Base-by-base conservation (phyloP, 768 basidiomycete species). In the Xerocomellus dryophilus region DNA sequence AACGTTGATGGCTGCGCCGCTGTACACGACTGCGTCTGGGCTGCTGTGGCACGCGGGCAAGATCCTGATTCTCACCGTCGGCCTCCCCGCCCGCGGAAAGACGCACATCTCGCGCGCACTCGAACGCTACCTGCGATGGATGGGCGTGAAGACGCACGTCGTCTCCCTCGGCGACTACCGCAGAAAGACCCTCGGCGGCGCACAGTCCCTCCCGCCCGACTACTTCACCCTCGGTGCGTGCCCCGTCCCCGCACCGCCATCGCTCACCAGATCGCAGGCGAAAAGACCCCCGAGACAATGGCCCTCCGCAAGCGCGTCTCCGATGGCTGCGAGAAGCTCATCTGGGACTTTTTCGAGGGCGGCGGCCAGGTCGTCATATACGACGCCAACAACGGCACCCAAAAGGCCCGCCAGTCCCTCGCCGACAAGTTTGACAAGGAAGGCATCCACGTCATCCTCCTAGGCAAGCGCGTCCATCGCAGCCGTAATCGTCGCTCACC, bases 331-430 rank as follows among this genome's bases (percentile, higher is more conserved):
- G 94, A 98, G 73, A 80, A 89, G 68, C 76, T 86, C 44, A 93
- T 98, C 39, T 87, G 84, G 82, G 84, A 93, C 58, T 97, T 89
- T 72, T 98, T 96, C 71, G 78, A 80, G 54, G 73, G 71, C 3
- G 88, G 92, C 6, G 97, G 96, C 0, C 97, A 99, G 70, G 95
- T 98, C 23, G 93, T 96, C 35, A 95, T 99, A 58, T 98, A 98
- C 74, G 97, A 99, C 68, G 97, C 97, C 27, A 99, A 99, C 66
- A 98, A 98, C 62, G 93, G 93, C 2, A 84, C 83, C 7, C 76
- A 78, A 20, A 79, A 78, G 43, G 79, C 79, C 29, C 76, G 97
- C 50, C 83, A 87, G 57, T 75, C 76, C 20, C 70, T 97, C 45
- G 85, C 86, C 1, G 85, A 94, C 72, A 94, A 84, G 73, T 98